Percentiles rank a stretch among this genome's conserved stretches.
Conservation (phyloP, 2,329 filamentous ascomycete genomes). For the Apiospora rasikravindrae region DNA sequence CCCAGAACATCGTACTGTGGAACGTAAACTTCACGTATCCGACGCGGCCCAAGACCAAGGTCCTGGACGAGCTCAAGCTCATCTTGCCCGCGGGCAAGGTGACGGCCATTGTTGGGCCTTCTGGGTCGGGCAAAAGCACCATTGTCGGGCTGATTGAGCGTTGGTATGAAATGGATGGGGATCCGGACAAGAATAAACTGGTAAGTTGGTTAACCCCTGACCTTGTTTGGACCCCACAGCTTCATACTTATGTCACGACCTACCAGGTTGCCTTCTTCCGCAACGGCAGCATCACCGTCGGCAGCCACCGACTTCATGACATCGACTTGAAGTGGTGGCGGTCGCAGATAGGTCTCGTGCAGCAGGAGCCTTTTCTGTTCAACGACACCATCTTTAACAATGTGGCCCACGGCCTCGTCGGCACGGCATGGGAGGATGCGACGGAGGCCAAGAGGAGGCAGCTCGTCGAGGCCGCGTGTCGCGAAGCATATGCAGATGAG, state of each 20-base stretch:
- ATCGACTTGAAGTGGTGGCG: slow-evolving; percentile 88
- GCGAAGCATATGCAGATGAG: slow-evolving; percentile 62
- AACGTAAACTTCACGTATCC: slow-evolving; percentile 55
- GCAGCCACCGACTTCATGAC: slow-evolving; percentile 78
- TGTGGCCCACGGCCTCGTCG: slow-evolving; percentile 81
- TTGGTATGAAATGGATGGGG: slow-evolving; percentile 68
- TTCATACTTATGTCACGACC: too few relatives aligned
- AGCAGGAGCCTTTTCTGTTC: slow-evolving; percentile 92
- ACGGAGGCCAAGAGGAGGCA: slow-evolving; percentile 60
- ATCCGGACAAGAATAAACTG: slow-evolving; percentile 43
- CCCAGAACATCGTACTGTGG: slow-evolving; percentile 30
- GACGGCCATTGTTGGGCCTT: slow-evolving; percentile 57
- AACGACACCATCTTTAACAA: slow-evolving; percentile 51
- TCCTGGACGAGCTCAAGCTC: slow-evolving; percentile 49
- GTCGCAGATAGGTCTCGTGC: slow-evolving; percentile 81
- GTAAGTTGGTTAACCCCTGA: too few relatives aligned
- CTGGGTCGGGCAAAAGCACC: slow-evolving; percentile 76
- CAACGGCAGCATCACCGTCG: slow-evolving; percentile 69
- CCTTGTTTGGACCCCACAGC: background rate
- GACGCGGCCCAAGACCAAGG: slow-evolving; percentile 50
- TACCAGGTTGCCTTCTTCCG: slow-evolving; percentile 39
- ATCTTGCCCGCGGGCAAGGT: slow-evolving; percentile 52
- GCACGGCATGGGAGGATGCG: slow-evolving; percentile 72
- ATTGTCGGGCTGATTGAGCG: slow-evolving; percentile 72
- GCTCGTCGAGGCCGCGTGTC: slow-evolving; percentile 58